Evolutionary conservation across 1,284 basidiomycete species (phyloP).

Genomic region (Pterulicium gracile): DNA sequence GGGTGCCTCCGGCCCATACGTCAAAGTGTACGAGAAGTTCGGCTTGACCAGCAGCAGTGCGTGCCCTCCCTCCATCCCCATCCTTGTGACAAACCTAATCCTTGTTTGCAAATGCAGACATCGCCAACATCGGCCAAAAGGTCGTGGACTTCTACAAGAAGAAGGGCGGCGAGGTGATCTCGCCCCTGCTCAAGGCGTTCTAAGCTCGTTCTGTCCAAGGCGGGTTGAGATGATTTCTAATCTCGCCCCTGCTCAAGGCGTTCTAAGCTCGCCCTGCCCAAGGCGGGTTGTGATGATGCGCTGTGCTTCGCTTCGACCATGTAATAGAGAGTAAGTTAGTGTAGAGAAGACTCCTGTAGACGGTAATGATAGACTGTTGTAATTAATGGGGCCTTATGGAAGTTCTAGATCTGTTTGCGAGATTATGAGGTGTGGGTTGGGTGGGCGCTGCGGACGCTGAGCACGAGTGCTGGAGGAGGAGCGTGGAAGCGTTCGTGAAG

Average conservation of each 20-base stretch:
- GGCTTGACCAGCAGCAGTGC: slow-evolving; percentile 72
- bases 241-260: slow-evolving; percentile 77
- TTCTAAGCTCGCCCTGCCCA: slow-evolving; percentile 24
- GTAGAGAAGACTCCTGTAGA: too few species aligned
- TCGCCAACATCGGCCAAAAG: slow-evolving; percentile 77
- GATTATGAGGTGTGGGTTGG: too few species aligned
- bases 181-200: slow-evolving; percentile 73
- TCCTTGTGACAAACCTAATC: slow-evolving; percentile 7
- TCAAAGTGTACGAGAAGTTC: slow-evolving; percentile 84
- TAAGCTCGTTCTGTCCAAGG: slow-evolving; percentile 13
- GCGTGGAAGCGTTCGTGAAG: too few species aligned
- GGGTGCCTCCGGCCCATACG: slow-evolving; percentile 87
- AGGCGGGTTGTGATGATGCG: too few species aligned
- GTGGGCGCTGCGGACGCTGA: too few species aligned
- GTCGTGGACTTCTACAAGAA: slow-evolving; percentile 83
- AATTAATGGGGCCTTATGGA: too few species aligned
- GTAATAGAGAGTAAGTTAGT: too few species aligned
- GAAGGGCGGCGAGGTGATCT: slow-evolving; percentile 62
- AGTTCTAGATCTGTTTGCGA: too few species aligned
- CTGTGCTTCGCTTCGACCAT: too few species aligned
- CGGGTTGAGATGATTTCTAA: too few species aligned
- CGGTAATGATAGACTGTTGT: too few species aligned
- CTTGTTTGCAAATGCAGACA: slow-evolving; percentile 35
- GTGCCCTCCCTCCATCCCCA: slow-evolving; percentile 17
- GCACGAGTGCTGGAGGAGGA: too few species aligned